Percentiles rank a stretch among this genome's conserved stretches.
Conservation (phyloP, 2,329 filamentous ascomycete species). For the Sordariomycetes sp. region DNA sequence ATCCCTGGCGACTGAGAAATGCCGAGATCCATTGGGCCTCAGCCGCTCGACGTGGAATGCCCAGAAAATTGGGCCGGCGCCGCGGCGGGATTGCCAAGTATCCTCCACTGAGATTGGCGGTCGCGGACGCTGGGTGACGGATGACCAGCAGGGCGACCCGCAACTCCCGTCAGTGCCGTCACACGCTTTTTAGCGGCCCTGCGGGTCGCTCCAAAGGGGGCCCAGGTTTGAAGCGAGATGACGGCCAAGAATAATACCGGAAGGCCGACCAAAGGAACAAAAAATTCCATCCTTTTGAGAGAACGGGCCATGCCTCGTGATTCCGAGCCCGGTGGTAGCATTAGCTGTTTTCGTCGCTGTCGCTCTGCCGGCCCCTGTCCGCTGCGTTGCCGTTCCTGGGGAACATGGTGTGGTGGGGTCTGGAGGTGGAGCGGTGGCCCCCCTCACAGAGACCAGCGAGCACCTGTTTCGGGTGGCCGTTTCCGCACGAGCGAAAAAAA, state of each 20-base stretch:
- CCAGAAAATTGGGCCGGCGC: background rate
- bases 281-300: background rate
- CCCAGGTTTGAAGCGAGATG: background rate
- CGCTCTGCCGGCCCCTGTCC: background rate
- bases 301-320: background rate
- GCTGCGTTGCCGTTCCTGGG: background rate
- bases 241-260: background rate
- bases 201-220: background rate
- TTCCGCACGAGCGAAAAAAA: background rate
- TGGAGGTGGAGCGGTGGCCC: background rate
- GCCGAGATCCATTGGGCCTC: background rate
- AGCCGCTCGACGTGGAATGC: background rate
- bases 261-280: background rate
- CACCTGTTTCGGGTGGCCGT: background rate
- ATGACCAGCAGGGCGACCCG: background rate
- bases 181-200: background rate
- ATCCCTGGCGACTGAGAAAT: background rate
- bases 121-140: background rate
- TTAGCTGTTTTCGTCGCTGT: background rate
- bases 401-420: background rate
- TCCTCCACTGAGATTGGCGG: background rate
- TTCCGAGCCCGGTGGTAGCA: background rate
- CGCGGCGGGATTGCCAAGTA: background rate
- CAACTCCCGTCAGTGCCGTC: background rate
- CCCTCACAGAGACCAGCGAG: background rate